A percentile compares a stretch with the other conserved stretches of the same genome.
phyloP scores from a whole-genome alignment of 2,329 filamentous ascomycete species.

The Fusarium camptoceras region DNA sequence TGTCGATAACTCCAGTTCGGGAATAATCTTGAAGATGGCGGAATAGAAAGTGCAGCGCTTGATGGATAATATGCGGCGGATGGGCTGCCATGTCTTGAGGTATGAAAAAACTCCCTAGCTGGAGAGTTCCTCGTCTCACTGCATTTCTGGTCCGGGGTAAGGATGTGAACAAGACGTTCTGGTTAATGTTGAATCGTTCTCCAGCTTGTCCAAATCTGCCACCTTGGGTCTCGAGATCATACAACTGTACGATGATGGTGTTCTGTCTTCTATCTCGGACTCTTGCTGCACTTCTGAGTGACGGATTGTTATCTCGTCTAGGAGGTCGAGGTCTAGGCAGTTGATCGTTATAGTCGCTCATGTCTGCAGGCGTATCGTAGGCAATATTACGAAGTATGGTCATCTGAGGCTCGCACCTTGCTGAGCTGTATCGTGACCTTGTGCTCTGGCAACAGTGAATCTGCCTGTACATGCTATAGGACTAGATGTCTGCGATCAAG shows the following conservation, averaged over 20 bases:
- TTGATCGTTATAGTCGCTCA: neutral
- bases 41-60: conserved; percentile 37
- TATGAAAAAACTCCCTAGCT: conserved; percentile 27
- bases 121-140: conserved; percentile 23
- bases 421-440: neutral
- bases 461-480: conserved; percentile 3
- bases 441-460: neutral
- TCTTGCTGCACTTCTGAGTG: neutral
- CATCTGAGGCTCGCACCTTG: neutral
- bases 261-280: conserved; percentile 12
- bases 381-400: neutral
- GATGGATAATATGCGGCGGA: conserved; percentile 15
- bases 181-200: conserved; percentile 24
- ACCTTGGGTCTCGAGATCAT: conserved; percentile 7
- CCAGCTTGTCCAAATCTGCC: conserved; percentile 15
- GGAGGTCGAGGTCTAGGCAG: neutral
- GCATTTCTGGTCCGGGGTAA: conserved; percentile 31
- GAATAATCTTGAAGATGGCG: conserved; percentile 28
- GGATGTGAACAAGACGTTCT: conserved; percentile 9
- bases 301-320: neutral
- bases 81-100: conserved; percentile 1
- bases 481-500: neutral
- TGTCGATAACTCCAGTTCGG: conserved; percentile 24
- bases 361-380: neutral
- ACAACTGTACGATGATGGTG: conserved; percentile 23